Percentiles rank a stretch among this genome's conserved stretches.
Conservation (phyloP, 192 early-diverging fungal genomes). For the Backusella parvicylindrica region DNA sequence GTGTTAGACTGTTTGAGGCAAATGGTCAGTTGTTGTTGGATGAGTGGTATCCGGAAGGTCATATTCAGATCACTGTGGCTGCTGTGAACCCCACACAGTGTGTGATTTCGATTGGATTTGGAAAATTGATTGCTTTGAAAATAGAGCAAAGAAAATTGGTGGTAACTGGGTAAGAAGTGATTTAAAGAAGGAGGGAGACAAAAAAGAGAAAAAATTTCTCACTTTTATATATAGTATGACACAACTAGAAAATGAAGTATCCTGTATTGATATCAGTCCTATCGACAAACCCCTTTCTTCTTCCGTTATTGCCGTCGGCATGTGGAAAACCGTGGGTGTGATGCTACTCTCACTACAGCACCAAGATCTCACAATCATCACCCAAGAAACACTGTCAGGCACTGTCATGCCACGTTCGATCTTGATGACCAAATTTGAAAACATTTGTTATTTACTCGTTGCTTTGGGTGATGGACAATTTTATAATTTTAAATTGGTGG, state of each 20-base stretch:
- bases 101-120: constrained; percentile 56
- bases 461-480: constrained; percentile 86
- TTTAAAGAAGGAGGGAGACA: neutral
- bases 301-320: constrained; percentile 58
- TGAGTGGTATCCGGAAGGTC: constrained; percentile 46
- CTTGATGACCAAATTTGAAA: constrained; percentile 64
- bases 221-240: constrained; percentile 24
- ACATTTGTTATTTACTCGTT: constrained; percentile 71
- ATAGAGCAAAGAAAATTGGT: constrained; percentile 37
- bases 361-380: constrained; percentile 49
- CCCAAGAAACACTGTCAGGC: constrained; percentile 46
- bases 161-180: constrained; percentile 46
- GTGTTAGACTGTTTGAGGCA: constrained; percentile 50
- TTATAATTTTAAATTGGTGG: constrained; percentile 64
- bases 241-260: constrained; percentile 61
- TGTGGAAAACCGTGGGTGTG: constrained; percentile 71
- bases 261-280: constrained; percentile 69
- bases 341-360: constrained; percentile 46
- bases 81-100: constrained; percentile 57
- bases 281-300: constrained; percentile 33
- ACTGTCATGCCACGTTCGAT: constrained; percentile 72
- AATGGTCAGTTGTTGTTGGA: constrained; percentile 29
- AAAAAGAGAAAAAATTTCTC: neutral
- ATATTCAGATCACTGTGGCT: constrained; percentile 54
- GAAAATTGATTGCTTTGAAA: constrained; percentile 56